These are phyloP conservation scores for Suhomyces wounanorum DNA, from an alignment of 1,139 yeast species.

Conservation along the genomic window DNA sequence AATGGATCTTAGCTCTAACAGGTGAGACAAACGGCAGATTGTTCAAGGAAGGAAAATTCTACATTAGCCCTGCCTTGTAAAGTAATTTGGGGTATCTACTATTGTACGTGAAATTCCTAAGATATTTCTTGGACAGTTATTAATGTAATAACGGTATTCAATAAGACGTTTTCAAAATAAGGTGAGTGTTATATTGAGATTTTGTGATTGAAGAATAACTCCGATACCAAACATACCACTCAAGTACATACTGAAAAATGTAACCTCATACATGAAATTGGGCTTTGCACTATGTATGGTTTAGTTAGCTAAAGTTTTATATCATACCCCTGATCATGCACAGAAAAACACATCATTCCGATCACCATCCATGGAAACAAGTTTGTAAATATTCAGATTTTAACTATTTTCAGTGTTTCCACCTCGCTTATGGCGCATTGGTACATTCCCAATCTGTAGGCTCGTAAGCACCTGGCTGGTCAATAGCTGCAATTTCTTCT, in stretches of 20 bases:
- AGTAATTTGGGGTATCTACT: not conserved
- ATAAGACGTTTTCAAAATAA: not conserved
- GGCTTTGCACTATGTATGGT: not conserved
- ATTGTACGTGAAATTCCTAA: not conserved
- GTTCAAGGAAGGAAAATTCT: not conserved
- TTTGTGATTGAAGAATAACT: not conserved
- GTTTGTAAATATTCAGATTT: no score
- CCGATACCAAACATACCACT: not conserved
- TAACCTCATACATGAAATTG: not conserved
- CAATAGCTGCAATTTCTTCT: conserved; percentile 45
- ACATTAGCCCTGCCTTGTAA: not conserved
- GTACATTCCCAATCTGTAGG: conserved; percentile 76
- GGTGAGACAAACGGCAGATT: not conserved
- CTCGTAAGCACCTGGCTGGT: conserved; percentile 52
- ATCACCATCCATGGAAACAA: not conserved
- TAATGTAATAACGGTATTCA: not conserved
- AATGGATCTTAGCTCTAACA: not conserved
- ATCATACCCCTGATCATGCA: not conserved
- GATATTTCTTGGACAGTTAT: not conserved
- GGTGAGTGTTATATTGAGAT: not conserved
- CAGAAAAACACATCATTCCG: not conserved
- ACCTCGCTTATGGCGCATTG: conserved; percentile 53
- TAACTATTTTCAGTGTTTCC: no score
- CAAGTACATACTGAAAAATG: not conserved
- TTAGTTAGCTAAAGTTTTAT: not conserved